Evolutionary conservation across 306 rosid species (phyloP), one percentile per base, ranked within the genome.

Genomic region (Vigna nakashimae): DNA sequence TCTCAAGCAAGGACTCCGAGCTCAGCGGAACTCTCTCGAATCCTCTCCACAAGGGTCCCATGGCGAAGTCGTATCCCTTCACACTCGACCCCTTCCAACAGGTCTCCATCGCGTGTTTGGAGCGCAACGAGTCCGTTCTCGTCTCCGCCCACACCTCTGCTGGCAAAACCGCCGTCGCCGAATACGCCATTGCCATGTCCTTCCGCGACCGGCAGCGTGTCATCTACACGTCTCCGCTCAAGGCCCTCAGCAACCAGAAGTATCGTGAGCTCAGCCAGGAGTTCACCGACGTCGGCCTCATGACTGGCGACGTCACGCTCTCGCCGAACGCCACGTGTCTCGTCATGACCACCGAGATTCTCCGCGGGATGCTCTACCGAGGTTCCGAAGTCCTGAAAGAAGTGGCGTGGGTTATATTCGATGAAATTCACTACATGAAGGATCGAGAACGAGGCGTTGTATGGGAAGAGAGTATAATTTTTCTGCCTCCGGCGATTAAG

Each of bases 121-220:
- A 92, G 71, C 84, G 98, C 26, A 92, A 95, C 52, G 99, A 95
- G 80, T 92, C 98, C 4, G 89, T 95, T 52, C 67, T 95, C 58
- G 99, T 95, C 28, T 95, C 99, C 34, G 99, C 99, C 7, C 99
- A 95, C 77, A 95, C 99, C 78, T 95, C 98, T 3, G 99, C 99
- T 1, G 98, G 99, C 0, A 95, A 95, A 79, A 95, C 99, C 62
- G 99, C 96, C 0, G 97, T 95, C 1, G 99, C 99, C 0, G 99
- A 95, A 80, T 95, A 95, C 82, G 98, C 99, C 7, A 88, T 95
- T 7, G 99, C 99, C 22, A 92, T 95, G 98, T 87, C 96, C 36
- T 95, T 95, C 79, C 82, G 98, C 43, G 97, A 95, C 20, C 88
- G 84, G 79, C 98, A 95, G 80, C 86, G 97, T 79, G 98, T 94